Percentiles rank a stretch among this genome's conserved stretches.
Conservation (phyloP, 2,329 filamentous ascomycete genomes). For the Sordariomycetes sp. region DNA sequence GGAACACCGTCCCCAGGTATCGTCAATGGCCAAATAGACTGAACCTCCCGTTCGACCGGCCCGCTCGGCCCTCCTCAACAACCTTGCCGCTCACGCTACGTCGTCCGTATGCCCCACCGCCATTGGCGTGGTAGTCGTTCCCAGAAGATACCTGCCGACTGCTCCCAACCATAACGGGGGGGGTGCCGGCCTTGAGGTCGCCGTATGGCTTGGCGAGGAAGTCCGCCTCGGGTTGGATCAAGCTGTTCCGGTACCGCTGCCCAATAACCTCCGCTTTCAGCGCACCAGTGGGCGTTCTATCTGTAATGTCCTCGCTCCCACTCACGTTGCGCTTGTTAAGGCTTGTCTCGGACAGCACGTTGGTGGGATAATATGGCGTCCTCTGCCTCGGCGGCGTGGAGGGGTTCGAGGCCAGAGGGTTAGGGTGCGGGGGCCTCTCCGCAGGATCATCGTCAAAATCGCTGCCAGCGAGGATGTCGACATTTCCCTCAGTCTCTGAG, state of each 20-base stretch:
- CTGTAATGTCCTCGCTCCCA: slow-evolving; percentile 30
- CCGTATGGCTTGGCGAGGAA: slow-evolving; percentile 47
- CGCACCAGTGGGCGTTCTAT: slow-evolving; percentile 15
- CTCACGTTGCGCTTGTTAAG: slow-evolving; percentile 28
- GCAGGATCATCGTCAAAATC: slow-evolving; percentile 10
- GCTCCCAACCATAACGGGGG: slow-evolving; percentile 36
- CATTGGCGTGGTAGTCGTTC: slow-evolving; percentile 34
- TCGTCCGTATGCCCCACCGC: slow-evolving; percentile 22
- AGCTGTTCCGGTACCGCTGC: slow-evolving; percentile 21
- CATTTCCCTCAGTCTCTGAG: slow-evolving; percentile 21
- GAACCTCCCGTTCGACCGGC: slow-evolving; percentile 6
- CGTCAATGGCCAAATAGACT: neutral
- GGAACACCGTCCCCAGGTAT: neutral
- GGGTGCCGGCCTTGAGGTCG: slow-evolving; percentile 37
- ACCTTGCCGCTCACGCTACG: slow-evolving; percentile 61
- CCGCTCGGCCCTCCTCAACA: slow-evolving; percentile 54
- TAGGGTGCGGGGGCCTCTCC: slow-evolving; percentile 22
- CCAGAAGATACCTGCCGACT: slow-evolving; percentile 44
- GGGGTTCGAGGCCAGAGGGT: slow-evolving; percentile 41
- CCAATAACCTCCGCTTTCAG: slow-evolving; percentile 5
- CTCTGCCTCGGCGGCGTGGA: slow-evolving; percentile 11
- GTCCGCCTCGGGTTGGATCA: slow-evolving; percentile 31
- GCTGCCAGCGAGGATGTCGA: slow-evolving; percentile 8
- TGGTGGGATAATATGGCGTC: slow-evolving; percentile 14
- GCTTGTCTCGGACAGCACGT: slow-evolving; percentile 29